Conservation (phyloP, 2,329 filamentous ascomycete species). For the Onygenales sp. region DNA sequence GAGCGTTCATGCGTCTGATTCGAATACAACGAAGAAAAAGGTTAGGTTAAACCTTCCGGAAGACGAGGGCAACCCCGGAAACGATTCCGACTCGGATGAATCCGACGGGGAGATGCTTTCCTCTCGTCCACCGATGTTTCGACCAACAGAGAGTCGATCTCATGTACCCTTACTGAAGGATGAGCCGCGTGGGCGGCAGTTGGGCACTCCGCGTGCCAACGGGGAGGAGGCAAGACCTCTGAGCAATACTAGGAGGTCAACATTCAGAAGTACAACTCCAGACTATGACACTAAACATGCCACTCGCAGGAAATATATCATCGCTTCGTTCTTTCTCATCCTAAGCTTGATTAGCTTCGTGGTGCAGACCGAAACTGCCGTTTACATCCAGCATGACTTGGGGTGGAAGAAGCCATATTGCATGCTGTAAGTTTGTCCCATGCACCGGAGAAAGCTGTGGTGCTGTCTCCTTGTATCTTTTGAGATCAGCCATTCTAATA, state of each 20-base stretch:
- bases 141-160: conserved; percentile 37
- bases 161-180: conserved; percentile 47
- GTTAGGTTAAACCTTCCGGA: background rate
- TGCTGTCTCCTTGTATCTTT: background rate
- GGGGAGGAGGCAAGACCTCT: conserved; percentile 22
- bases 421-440: conserved; percentile 64
- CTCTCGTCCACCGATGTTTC: conserved; percentile 39
- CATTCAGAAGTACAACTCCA: conserved; percentile 72
- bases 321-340: conserved; percentile 73
- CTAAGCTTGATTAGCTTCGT: conserved; percentile 82
- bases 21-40: background rate
- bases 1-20: background rate
- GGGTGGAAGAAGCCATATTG: conserved; percentile 98
- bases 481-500: background rate
- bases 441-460: background rate
- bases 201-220: conserved; percentile 16
- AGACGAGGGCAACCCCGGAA: background rate
- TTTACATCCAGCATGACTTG: conserved; percentile 86
- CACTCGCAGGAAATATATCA: conserved; percentile 74
- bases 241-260: conserved; percentile 48
- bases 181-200: conserved; percentile 30
- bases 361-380: conserved; percentile 88
- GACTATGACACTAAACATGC: conserved; percentile 53
- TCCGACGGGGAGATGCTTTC: conserved; percentile 37
- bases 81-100: conserved; percentile 25